Percentiles rank a stretch among this genome's conserved stretches.
These are phyloP conservation scores for Fusarium sp. DNA, from an alignment of 2,329 filamentous ascomycete genomes.

Conservation along the genomic window DNA sequence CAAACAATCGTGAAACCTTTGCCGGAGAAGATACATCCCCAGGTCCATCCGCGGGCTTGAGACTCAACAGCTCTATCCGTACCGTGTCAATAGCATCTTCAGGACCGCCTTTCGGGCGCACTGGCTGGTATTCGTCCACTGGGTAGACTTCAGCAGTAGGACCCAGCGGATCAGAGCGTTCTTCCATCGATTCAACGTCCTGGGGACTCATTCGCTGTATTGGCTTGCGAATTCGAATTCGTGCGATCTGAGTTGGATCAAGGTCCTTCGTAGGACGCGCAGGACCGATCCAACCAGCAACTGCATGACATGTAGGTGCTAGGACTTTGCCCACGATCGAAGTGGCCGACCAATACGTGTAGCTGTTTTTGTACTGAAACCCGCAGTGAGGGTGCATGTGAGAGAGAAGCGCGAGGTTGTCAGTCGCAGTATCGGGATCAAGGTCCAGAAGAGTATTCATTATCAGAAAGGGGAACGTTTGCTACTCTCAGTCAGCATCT, in stretches of 20 bases:
- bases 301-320: slow-evolving; percentile 76
- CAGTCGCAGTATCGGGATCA: slow-evolving; percentile 75
- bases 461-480: slow-evolving; percentile 77
- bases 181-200: slow-evolving; percentile 75
- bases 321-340: slow-evolving; percentile 83
- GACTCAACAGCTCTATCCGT: slow-evolving; percentile 75
- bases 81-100: slow-evolving; percentile 74
- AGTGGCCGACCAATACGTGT: slow-evolving; percentile 81
- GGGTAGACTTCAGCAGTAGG: slow-evolving; percentile 73
- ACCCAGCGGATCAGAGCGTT: slow-evolving; percentile 77
- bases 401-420: slow-evolving; percentile 74
- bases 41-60: slow-evolving; percentile 61
- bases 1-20: slow-evolving; percentile 64
- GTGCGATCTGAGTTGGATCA: slow-evolving; percentile 75
- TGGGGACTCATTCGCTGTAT: slow-evolving; percentile 68
- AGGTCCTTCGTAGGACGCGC: slow-evolving; percentile 77
- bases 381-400: slow-evolving; percentile 77
- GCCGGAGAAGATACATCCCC: slow-evolving; percentile 40
- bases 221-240: slow-evolving; percentile 72
- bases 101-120: slow-evolving; percentile 65
- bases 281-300: slow-evolving; percentile 81
- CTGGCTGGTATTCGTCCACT: slow-evolving; percentile 75
- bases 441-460: slow-evolving; percentile 85
- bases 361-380: slow-evolving; percentile 80
- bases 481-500: slow-evolving; percentile 52